phyloP scores from a whole-genome alignment of 2,329 filamentous ascomycete genomes.

The Trichophyton simii region DNA sequence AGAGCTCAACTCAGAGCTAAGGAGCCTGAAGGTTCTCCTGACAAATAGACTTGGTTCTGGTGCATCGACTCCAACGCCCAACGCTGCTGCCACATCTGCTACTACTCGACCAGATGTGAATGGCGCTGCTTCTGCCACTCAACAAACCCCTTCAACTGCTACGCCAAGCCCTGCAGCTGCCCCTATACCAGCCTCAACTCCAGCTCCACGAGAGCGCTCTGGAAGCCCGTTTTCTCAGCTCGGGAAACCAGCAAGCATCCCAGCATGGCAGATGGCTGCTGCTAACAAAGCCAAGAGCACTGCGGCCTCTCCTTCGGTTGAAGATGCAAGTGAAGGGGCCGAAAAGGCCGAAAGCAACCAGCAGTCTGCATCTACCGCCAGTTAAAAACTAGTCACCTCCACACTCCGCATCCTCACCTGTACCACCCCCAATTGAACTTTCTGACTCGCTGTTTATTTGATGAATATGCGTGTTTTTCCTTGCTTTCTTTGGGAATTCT shows the following conservation, averaged over 20 bases:
- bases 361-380: not conserved
- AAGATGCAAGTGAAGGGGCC: conserved; percentile 16
- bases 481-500: too few species aligned
- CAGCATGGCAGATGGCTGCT: conserved; percentile 67
- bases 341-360: not conserved
- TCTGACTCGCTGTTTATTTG: not conserved
- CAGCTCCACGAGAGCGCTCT: conserved; percentile 20
- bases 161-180: conserved; percentile 19
- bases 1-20: conserved; percentile 77
- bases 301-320: conserved; percentile 17
- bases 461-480: too few species aligned
- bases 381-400: not conserved
- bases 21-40: conserved; percentile 82
- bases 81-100: conserved; percentile 17
- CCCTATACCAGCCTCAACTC: conserved; percentile 18
- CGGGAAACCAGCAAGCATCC: conserved; percentile 53
- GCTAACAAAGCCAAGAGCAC: conserved; percentile 39
- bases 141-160: conserved; percentile 14
- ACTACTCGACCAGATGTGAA: conserved; percentile 18
- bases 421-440: not conserved
- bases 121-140: conserved; percentile 16
- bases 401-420: too few species aligned
- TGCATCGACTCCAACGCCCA: conserved; percentile 16
- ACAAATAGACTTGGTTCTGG: conserved; percentile 45
- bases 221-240: conserved; percentile 39